Evolutionary conservation across 345 rosid genomes (phyloP).

Genomic region (Diplotaxis tenuifolia): DNA sequence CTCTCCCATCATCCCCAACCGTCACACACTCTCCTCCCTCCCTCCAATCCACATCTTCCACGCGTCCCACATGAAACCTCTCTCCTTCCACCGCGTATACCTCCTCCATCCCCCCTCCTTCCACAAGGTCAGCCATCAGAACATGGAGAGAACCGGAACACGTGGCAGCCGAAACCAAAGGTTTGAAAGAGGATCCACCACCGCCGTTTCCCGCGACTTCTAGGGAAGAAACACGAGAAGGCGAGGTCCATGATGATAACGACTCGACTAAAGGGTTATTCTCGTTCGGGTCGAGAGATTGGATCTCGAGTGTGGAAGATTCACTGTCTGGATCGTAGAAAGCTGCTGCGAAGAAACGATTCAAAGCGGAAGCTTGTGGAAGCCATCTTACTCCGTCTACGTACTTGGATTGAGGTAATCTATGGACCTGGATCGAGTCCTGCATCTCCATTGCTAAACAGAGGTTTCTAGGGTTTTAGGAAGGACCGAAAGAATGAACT

Average conservation of each 20-base stretch:
- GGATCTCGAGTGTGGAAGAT: constrained; percentile 56
- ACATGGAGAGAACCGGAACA: constrained; percentile 59
- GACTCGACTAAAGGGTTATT: constrained; percentile 26
- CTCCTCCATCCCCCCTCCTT: constrained; percentile 35
- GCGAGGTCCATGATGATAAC: constrained; percentile 53
- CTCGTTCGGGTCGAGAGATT: constrained; percentile 42
- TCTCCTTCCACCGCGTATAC: constrained; percentile 32
- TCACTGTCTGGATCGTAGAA: constrained; percentile 51
- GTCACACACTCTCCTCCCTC: constrained; percentile 62
- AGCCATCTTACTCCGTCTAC: constrained; percentile 84
- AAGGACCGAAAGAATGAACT: neutral
- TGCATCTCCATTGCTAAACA: constrained; percentile 51
- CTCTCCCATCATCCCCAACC: constrained; percentile 58
- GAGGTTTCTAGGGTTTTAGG: constrained; percentile 33
- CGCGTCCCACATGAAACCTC: constrained; percentile 54
- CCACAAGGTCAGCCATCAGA: constrained; percentile 35
- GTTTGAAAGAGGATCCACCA: constrained; percentile 31
- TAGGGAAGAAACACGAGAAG: constrained; percentile 67
- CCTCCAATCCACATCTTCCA: constrained; percentile 61
- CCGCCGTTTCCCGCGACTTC: constrained; percentile 34
- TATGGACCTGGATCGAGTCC: constrained; percentile 45
- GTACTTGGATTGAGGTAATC: constrained; percentile 56
- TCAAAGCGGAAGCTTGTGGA: constrained; percentile 66
- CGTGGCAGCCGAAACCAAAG: constrained; percentile 56
- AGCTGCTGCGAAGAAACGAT: constrained; percentile 52